Percentiles rank a stretch among this genome's conserved stretches.
phyloP scores from a whole-genome alignment of 2,329 filamentous ascomycete genomes.

The Dactylellina haptotyla region DNA sequence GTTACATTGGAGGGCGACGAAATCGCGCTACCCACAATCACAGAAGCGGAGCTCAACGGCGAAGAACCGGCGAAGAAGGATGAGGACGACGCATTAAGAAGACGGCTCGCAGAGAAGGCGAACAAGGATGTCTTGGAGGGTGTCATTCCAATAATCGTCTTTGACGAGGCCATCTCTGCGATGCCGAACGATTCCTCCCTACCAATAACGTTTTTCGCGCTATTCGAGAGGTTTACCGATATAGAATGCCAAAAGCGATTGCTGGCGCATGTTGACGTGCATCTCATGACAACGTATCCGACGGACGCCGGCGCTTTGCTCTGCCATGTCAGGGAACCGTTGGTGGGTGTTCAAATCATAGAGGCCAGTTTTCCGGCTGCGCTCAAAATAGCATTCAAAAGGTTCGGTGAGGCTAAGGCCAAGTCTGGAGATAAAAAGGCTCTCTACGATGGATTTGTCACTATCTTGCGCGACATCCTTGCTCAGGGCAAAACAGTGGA shows the following conservation, averaged over 20 bases:
- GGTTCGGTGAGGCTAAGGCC: conserved; percentile 44
- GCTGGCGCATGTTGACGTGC: conserved; percentile 76
- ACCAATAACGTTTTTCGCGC: conserved; percentile 80
- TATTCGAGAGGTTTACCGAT: conserved; percentile 76
- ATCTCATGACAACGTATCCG: conserved; percentile 71
- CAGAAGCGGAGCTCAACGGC: conserved; percentile 71
- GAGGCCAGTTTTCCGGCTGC: conserved; percentile 73
- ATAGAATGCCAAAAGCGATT: conserved; percentile 74
- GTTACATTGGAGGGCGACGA: conserved; percentile 63
- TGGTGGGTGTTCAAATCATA: conserved; percentile 72
- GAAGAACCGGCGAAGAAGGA: conserved; percentile 58
- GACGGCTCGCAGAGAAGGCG: conserved; percentile 71
- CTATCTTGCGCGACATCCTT: conserved; percentile 33
- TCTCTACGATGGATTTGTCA: conserved; percentile 39
- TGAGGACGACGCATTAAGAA: conserved; percentile 62
- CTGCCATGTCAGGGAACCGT: conserved; percentile 76
- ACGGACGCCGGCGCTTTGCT: conserved; percentile 72
- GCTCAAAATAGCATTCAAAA: conserved; percentile 41
- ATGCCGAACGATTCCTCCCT: conserved; percentile 73
- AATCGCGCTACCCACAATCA: conserved; percentile 67
- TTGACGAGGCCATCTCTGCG: conserved; percentile 84
- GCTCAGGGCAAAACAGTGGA: conserved; percentile 23
- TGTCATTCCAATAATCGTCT: conserved; percentile 92
- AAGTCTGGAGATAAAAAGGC: conserved; percentile 37
- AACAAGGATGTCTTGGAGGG: conserved; percentile 85